Conservation (phyloP, 2,329 filamentous ascomycete genomes). For the Trichothecium roseum region DNA sequence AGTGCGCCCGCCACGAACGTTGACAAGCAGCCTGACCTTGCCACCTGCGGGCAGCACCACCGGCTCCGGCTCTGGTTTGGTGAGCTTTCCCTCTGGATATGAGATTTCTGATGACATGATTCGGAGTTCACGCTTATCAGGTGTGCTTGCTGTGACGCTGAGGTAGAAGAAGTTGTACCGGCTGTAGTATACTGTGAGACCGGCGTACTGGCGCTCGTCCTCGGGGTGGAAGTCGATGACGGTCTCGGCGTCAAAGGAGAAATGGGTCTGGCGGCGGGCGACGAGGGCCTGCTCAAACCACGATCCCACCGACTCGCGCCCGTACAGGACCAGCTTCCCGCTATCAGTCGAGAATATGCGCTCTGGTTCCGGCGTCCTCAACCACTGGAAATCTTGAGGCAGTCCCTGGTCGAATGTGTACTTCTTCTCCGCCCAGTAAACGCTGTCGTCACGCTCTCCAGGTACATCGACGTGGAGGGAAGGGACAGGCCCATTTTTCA, state of each 20-base stretch:
- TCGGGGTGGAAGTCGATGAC: slow-evolving; percentile 39
- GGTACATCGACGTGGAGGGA: slow-evolving; percentile 42
- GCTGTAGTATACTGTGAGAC: slow-evolving; percentile 51
- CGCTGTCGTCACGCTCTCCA: slow-evolving; percentile 31
- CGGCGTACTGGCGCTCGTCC: slow-evolving; percentile 52
- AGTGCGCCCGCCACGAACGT: slow-evolving; percentile 33
- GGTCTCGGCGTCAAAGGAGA: slow-evolving; percentile 51
- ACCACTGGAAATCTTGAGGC: slow-evolving; percentile 45
- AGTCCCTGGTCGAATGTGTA: slow-evolving; percentile 37
- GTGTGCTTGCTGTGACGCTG: slow-evolving; percentile 43
- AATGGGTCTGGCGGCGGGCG: slow-evolving; percentile 44
- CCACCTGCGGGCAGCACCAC: slow-evolving; percentile 42
- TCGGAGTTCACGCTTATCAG: slow-evolving; percentile 46
- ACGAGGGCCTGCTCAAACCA: slow-evolving; percentile 51
- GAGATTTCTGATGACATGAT: slow-evolving; percentile 46
- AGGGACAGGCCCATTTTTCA: slow-evolving; percentile 47
- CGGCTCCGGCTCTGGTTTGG: slow-evolving; percentile 27
- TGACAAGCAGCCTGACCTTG: slow-evolving; percentile 40
- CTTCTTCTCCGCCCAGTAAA: slow-evolving; percentile 37
- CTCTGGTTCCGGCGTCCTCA: slow-evolving; percentile 43
- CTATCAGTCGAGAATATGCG: slow-evolving; percentile 34
- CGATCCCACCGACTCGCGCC: slow-evolving; percentile 42
- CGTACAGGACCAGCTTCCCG: slow-evolving; percentile 33
- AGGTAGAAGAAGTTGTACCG: slow-evolving; percentile 58
- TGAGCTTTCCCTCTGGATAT: slow-evolving; percentile 39